These are phyloP conservation scores for Phytomonas serpens DNA, from an alignment of 208 protist species.

Conservation along the genomic window DNA sequence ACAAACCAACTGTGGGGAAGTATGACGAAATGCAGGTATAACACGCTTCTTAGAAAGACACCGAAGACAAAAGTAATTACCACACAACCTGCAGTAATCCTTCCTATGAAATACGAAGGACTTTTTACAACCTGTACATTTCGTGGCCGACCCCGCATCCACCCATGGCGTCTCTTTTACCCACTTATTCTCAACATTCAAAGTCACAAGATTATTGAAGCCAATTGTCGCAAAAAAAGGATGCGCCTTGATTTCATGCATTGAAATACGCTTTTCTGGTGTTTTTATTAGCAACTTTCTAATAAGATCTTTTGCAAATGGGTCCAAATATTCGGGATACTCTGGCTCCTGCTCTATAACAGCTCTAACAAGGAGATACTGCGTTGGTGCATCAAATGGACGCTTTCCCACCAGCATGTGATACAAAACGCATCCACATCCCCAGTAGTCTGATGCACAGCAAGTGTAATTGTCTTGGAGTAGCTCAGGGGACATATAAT, in stretches of 20 bases:
- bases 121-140: constrained; percentile 60
- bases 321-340: constrained; percentile 56
- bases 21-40: constrained; percentile 34
- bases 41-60: constrained; percentile 38
- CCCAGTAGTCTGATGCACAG: constrained; percentile 91
- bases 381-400: constrained; percentile 82
- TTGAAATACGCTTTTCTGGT: constrained; percentile 47
- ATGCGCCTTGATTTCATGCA: constrained; percentile 64
- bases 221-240: constrained; percentile 68
- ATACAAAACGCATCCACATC: constrained; percentile 89
- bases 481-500: constrained; percentile 94
- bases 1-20: constrained; percentile 40
- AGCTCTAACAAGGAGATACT: constrained; percentile 83
- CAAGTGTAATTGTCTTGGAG: constrained; percentile 90
- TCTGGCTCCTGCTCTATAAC: constrained; percentile 83
- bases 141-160: constrained; percentile 43
- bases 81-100: constrained; percentile 83
- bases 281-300: constrained; percentile 65
- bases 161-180: constrained; percentile 73
- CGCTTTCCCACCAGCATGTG: constrained; percentile 81
- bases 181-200: constrained; percentile 49
- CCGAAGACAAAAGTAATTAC: constrained; percentile 70
- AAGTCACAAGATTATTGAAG: constrained; percentile 34
- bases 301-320: constrained; percentile 68
- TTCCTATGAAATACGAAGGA: constrained; percentile 54